Evolutionary conservation across 2,329 filamentous ascomycete genomes (phyloP), one percentile per base, ranked within the genome.

Genomic region (Malbranchea zuffiana): DNA sequence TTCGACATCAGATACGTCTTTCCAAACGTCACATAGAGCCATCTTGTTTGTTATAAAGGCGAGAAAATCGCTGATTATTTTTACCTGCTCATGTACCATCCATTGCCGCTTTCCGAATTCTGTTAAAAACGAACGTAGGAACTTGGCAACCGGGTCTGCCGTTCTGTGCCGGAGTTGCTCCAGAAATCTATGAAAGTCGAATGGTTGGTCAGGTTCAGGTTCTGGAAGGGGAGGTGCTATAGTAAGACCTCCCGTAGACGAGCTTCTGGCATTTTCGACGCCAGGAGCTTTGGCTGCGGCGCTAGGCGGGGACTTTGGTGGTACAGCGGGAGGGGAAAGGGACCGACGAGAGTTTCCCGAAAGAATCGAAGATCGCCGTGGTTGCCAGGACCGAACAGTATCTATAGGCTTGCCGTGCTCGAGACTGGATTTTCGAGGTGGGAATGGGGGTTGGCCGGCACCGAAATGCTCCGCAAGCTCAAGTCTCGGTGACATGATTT

Each of bases 11-110:
- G 87, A 93, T 0, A 96, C 84, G 21, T 90, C 84, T 40, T 83
- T 77, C 90, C 90, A 98, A 3, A 98, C 85, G 44, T 98, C 90
- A 54, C 90, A 98, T 46, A 85, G 74, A 10, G 81, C 85, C 92
- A 98, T 98, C 66, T 96, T 96, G 63, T 94, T 94, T 37, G 83
- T 82, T 46, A 98, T 98, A 53, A 98, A 98, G 29, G 86, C 78
- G 32, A 98, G 67, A 49, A 98, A 98, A 57, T 98, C 92, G 47
- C 84, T 78, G 43, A 98, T 94, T 44, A 98, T 96, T 63, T 98
- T 98, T 56, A 96, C 90, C 59, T 98, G 90, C 62, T 98, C 90
- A 56, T 98, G 90, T 5, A 95, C 90, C 83, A 94, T 93, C 90
- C 90, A 98, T 60, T 96, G 90, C 49, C 87, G 84, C 66, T 96